A percentile compares a stretch with the other conserved stretches of the same genome.
Evolutionary conservation across 176 grass and related monocot species (phyloP).

Genomic region (Triticum dicoccoides): DNA sequence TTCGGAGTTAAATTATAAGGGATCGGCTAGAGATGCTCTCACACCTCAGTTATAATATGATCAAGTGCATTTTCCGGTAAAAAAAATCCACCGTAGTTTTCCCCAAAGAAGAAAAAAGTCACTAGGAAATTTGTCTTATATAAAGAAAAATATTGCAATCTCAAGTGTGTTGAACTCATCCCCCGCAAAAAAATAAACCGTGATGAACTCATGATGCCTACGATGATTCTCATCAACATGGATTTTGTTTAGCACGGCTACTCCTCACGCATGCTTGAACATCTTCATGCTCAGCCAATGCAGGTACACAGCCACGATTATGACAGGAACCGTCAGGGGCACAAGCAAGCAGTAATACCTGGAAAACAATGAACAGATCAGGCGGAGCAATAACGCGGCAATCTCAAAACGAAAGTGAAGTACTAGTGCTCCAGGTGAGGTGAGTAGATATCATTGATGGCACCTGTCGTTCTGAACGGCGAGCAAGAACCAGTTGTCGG

Average conservation of each 20-base stretch:
- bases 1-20: too few species aligned
- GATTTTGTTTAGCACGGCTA: neutral
- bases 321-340: constrained; percentile 70
- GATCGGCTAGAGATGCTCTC: too few species aligned
- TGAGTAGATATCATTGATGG: neutral
- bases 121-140: neutral
- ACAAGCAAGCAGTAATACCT: constrained; percentile 85
- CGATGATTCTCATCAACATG: too few species aligned
- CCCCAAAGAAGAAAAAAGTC: neutral
- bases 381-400: neutral
- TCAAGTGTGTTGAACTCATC: neutral
- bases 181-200: too few species aligned
- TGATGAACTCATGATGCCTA: neutral
- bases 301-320: constrained; percentile 61
- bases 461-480: constrained; percentile 52
- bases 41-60: too few species aligned
- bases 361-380: neutral
- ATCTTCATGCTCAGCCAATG: constrained; percentile 93
- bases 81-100: neutral
- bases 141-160: neutral
- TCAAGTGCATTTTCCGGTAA: too few species aligned
- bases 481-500: constrained; percentile 32
- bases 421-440: neutral
- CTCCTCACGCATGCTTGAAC: constrained; percentile 73
- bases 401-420: neutral